These are phyloP conservation scores for Chaetomium fimeti DNA, from an alignment of 495 filamentous ascomycete species.

Conservation along the genomic window DNA sequence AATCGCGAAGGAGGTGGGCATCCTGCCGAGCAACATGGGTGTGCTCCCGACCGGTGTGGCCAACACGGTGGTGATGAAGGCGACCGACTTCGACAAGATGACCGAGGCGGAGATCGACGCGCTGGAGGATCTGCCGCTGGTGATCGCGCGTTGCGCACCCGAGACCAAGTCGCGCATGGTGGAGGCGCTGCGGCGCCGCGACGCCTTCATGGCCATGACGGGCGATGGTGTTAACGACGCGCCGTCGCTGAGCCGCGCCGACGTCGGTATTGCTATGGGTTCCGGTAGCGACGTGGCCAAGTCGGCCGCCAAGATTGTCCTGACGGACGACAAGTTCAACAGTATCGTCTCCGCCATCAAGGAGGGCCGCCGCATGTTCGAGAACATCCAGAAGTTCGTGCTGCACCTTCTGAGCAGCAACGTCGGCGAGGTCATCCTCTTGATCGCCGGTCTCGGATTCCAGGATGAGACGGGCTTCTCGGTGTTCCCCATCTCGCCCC, in stretches of 20 bases:
- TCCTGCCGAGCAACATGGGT: slow-evolving; percentile 59
- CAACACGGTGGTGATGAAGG: slow-evolving; percentile 59
- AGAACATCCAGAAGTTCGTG: slow-evolving; percentile 82
- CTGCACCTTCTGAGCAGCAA: slow-evolving; percentile 72
- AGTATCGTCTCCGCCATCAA: slow-evolving; percentile 72
- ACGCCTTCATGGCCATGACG: slow-evolving; percentile 61
- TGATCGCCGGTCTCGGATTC: slow-evolving; percentile 71
- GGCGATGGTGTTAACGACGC: slow-evolving; percentile 87
- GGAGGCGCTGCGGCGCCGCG: slow-evolving; percentile 62
- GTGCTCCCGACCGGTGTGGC: slow-evolving; percentile 54
- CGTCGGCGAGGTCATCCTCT: slow-evolving; percentile 68
- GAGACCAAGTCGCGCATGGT: slow-evolving; percentile 69
- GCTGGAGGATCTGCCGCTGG: slow-evolving; percentile 58
- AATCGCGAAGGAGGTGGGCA: slow-evolving; percentile 74
- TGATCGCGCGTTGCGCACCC: slow-evolving; percentile 65
- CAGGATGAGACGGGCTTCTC: slow-evolving; percentile 62
- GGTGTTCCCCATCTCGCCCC: slow-evolving; percentile 71
- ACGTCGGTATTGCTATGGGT: slow-evolving; percentile 86
- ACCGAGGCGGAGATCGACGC: slow-evolving; percentile 59
- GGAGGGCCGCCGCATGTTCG: slow-evolving; percentile 71
- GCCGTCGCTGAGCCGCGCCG: slow-evolving; percentile 71
- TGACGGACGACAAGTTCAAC: slow-evolving; percentile 88
- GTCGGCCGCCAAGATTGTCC: slow-evolving; percentile 79
- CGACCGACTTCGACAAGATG: slow-evolving; percentile 62
- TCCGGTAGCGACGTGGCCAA: slow-evolving; percentile 89